These are phyloP conservation scores for Flaveria floridana DNA, from an alignment of 140 eudicot genomes.

Conservation along the genomic window DNA sequence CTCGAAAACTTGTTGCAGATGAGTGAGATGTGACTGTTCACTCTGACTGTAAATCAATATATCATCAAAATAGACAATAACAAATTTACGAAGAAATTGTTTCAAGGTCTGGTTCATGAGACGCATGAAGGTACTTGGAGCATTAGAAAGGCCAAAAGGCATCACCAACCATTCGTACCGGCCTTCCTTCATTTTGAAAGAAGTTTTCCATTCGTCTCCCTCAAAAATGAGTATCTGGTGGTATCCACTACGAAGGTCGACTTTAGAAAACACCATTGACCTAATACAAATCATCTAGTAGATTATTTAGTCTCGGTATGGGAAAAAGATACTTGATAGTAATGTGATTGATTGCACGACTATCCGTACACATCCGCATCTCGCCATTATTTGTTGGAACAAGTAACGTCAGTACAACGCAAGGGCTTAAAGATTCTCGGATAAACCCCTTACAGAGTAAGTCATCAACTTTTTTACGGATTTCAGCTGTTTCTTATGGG, in stretches of 20 bases:
- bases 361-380: neutral
- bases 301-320: neutral
- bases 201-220: neutral
- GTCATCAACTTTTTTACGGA: neutral
- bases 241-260: neutral
- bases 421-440: neutral
- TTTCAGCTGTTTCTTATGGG: neutral
- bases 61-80: neutral
- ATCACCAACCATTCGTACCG: neutral
- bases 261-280: neutral
- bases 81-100: neutral
- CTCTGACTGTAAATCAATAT: neutral
- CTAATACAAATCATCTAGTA: neutral
- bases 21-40: neutral
- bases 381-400: neutral
- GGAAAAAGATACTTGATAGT: neutral
- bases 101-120: neutral
- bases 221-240: neutral
- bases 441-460: neutral
- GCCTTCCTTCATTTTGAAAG: neutral
- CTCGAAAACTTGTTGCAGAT: neutral
- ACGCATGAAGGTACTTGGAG: neutral
- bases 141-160: neutral
- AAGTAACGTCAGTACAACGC: neutral
- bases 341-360: neutral